A percentile compares a stretch with the other conserved stretches of the same genome.
These are phyloP conservation scores for Chaetomium cochliodes DNA, from an alignment of 495 filamentous ascomycete species.

Conservation along the genomic window DNA sequence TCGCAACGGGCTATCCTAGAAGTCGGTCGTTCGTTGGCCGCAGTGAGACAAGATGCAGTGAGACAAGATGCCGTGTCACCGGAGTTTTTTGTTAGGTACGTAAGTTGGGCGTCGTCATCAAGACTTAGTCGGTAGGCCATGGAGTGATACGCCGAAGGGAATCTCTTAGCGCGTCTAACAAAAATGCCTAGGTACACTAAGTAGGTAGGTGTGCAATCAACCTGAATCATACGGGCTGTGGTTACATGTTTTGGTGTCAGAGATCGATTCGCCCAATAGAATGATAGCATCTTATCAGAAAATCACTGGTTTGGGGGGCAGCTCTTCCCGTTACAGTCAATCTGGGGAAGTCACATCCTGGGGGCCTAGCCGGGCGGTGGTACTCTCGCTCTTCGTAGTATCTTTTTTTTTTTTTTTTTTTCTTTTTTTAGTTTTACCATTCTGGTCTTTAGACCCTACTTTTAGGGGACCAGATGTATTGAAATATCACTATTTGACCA, in stretches of 20 bases:
- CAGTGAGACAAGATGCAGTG: conserved; percentile 9
- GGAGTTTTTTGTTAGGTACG: not conserved
- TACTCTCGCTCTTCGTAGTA: too few relatives aligned
- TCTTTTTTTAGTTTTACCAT: too few relatives aligned
- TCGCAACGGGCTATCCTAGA: conserved; percentile 3
- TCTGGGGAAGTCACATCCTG: too few relatives aligned
- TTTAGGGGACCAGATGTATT: too few relatives aligned
- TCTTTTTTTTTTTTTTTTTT: too few relatives aligned
- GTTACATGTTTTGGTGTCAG: not conserved
- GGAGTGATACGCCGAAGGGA: not conserved
- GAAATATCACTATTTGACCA: too few relatives aligned
- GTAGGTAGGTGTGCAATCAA: not conserved
- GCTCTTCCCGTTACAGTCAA: too few relatives aligned
- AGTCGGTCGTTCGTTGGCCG: not conserved
- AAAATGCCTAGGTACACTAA: too few relatives aligned
- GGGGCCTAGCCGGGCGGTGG: too few relatives aligned
- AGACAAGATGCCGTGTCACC: not conserved
- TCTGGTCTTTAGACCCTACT: too few relatives aligned
- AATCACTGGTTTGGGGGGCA: too few relatives aligned
- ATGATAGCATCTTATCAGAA: conserved; percentile 12
- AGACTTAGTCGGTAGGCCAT: not conserved
- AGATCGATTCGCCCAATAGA: not conserved
- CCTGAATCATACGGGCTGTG: not conserved
- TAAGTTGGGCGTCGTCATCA: conserved; percentile 4
- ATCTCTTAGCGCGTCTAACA: too few relatives aligned